A percentile compares a stretch with the other conserved stretches of the same genome.
phyloP scores from a whole-genome alignment of 805 yeast genomes.

The Wickerhamomyces sydowiorum region DNA sequence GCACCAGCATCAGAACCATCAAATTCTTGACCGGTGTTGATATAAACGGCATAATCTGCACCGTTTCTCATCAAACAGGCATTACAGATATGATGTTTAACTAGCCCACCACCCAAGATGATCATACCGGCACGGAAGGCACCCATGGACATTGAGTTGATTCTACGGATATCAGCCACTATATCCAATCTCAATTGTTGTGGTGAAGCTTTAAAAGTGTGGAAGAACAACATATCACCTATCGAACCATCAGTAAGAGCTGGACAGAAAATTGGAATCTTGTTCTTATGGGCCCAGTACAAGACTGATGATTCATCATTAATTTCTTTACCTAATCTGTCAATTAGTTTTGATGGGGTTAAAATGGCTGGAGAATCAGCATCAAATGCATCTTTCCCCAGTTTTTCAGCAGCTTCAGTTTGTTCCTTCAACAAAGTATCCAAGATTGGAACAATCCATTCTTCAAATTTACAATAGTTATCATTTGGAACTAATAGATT shows the following conservation, averaged over 20 bases:
- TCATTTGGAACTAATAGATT: conserved; percentile 96
- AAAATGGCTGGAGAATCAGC: conserved; percentile 62
- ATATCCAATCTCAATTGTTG: conserved; percentile 85
- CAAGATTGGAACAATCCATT: conserved; percentile 95
- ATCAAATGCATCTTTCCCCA: conserved; percentile 52
- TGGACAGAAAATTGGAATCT: conserved; percentile 96
- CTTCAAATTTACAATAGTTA: conserved; percentile 95
- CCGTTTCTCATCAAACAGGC: conserved; percentile 99
- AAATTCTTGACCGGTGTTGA: conserved; percentile 97
- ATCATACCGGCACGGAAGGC: conserved; percentile 95
- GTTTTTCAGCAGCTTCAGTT: conserved; percentile 51
- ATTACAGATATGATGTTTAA: conserved; percentile 96
- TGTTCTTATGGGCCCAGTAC: conserved; percentile 97
- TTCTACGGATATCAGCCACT: conserved; percentile 87
- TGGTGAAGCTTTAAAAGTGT: conserved; percentile 92
- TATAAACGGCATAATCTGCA: conserved; percentile 95
- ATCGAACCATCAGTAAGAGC: conserved; percentile 97
- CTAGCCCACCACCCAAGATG: conserved; percentile 91
- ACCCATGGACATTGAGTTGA: conserved; percentile 92
- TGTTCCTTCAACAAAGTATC: conserved; percentile 88
- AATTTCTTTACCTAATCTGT: conserved; percentile 92
- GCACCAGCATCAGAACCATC: conserved; percentile 99
- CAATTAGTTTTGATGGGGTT: conserved; percentile 93
- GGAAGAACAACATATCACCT: conserved; percentile 98
- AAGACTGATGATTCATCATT: conserved; percentile 89